Conservation (phyloP, 163 green algal species). For the Coccomyxa subellipsoidea region DNA sequence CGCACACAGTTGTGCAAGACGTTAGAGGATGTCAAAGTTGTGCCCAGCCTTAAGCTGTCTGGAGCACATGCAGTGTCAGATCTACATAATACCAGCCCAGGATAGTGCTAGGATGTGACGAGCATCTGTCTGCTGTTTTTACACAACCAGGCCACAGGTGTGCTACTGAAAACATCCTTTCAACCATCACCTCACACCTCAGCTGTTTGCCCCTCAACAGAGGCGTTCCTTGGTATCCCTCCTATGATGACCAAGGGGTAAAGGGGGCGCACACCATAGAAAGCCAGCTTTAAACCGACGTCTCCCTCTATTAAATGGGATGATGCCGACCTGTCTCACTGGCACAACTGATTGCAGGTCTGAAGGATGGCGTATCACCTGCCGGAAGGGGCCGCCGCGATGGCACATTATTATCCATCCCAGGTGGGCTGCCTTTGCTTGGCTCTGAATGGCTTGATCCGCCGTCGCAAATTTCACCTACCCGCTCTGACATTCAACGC, state of each 20-base stretch:
- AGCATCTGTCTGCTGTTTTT: too few species aligned
- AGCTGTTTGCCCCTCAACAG: background rate
- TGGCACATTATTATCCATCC: background rate
- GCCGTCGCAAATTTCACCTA: too few species aligned
- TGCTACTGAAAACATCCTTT: background rate
- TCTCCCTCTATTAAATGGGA: slow-evolving; percentile 24
- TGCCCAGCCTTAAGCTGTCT: too few species aligned
- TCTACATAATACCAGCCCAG: too few species aligned
- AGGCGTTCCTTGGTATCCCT: background rate
- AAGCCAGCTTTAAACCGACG: slow-evolving; percentile 60
- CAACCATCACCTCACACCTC: background rate
- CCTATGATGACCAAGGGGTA: background rate
- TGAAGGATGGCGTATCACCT: background rate
- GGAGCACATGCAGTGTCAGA: too few species aligned
- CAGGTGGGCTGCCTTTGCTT: background rate
- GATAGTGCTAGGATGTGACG: too few species aligned
- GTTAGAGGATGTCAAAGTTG: too few species aligned
- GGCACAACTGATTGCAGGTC: slow-evolving; percentile 36
- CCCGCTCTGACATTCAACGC: background rate
- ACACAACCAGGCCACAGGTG: background rate
- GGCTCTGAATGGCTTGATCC: too few species aligned
- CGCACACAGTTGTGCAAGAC: too few species aligned
- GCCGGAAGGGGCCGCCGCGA: background rate
- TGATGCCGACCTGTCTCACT: slow-evolving; percentile 65
- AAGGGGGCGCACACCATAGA: slow-evolving; percentile 7